Base-by-base conservation (phyloP, 352 stramenopile genomes). In the Pythium dissimile region DNA sequence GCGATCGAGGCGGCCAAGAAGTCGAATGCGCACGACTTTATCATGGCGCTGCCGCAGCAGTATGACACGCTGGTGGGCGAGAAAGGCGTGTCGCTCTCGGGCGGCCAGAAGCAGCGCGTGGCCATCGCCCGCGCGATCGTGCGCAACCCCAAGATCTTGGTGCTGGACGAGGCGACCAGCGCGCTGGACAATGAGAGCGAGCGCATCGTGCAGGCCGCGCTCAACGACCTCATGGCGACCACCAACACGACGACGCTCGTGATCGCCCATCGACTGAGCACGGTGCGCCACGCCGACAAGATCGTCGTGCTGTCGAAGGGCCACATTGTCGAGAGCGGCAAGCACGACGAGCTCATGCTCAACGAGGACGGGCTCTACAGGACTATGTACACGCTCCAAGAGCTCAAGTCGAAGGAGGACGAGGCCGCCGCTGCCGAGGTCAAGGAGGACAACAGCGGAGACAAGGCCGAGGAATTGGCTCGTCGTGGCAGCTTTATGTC, bases 11-110 rank as follows among this genome's bases (percentile, higher is more conserved):
- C 91, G 1, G 89, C 85, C 3, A 78, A 89, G 60, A 66, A 82
- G 51, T 89, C 93, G 0, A 91, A 98, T 42, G 76, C 97, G 7
- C 67, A 94, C 55, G 62, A 80, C 23, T 97, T 98, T 54, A 94
- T 98, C 60, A 77, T 90, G 53, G 72, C 66, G n/a, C 65, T 98
- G 26, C 80, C 84, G 4, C 61, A 96, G 30, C 73, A 89, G 31
- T 97, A 88, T 70, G 80, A 98, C 16, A 98, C 94, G 11, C 39
- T 79, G 35, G 70, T 86, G 1, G 75, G 75, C 16, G 74, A 84
- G 57, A 71, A 75, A 30, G 75, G 75, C 15, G 54, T 82, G 15
- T 75, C 80, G 18, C 52, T 86, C 9, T 75, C 67, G n/a, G 75
- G 75, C 12, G 75, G 75, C 1, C 67, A 80, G 57, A 86, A 82